Evolutionary conservation across 495 filamentous ascomycete genomes (phyloP).

Genomic region (Hypoxylon fuscum): DNA sequence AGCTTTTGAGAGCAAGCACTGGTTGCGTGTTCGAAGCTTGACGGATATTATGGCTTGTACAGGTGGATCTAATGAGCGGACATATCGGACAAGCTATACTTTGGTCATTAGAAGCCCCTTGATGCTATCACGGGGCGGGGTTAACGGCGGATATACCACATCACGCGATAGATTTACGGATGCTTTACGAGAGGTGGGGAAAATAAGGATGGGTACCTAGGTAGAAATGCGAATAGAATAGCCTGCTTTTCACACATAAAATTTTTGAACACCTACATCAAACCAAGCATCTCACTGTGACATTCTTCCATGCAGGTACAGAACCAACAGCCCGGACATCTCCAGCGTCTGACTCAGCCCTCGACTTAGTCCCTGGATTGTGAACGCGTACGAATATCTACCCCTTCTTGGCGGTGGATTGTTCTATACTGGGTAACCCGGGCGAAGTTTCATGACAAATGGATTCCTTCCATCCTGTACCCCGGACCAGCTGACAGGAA

Average conservation of each 20-base stretch:
- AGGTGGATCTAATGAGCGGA: slow-evolving; percentile 26
- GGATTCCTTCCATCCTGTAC: slow-evolving; percentile 8
- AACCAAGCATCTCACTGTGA: slow-evolving; percentile 13
- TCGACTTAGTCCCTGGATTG: slow-evolving; percentile 22
- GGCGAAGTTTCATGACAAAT: slow-evolving; percentile 4
- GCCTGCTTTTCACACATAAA: background rate
- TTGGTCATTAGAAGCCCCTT: slow-evolving; percentile 7
- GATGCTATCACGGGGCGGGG: slow-evolving; percentile 13
- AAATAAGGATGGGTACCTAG: slow-evolving; percentile 3
- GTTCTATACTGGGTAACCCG: slow-evolving; percentile 25
- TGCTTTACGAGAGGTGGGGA: slow-evolving; percentile 22
- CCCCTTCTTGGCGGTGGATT: background rate
- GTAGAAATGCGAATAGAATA: slow-evolving; percentile 9
- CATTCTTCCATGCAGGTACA: slow-evolving; percentile 27
- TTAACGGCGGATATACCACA: slow-evolving; percentile 21
- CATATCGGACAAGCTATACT: slow-evolving; percentile 9
- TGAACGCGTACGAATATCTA: background rate
- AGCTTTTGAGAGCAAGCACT: slow-evolving; percentile 28
- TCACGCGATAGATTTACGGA: slow-evolving; percentile 3
- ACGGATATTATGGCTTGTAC: slow-evolving; percentile 14
- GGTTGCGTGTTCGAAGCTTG: slow-evolving; percentile 22
- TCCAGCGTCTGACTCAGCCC: slow-evolving; percentile 31
- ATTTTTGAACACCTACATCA: background rate
- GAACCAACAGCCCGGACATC: slow-evolving; percentile 16
- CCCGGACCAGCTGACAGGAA: slow-evolving; percentile 24